Evolutionary conservation across 345 rosid genomes (phyloP).

Genomic region (Eucalyptus curtisii): DNA sequence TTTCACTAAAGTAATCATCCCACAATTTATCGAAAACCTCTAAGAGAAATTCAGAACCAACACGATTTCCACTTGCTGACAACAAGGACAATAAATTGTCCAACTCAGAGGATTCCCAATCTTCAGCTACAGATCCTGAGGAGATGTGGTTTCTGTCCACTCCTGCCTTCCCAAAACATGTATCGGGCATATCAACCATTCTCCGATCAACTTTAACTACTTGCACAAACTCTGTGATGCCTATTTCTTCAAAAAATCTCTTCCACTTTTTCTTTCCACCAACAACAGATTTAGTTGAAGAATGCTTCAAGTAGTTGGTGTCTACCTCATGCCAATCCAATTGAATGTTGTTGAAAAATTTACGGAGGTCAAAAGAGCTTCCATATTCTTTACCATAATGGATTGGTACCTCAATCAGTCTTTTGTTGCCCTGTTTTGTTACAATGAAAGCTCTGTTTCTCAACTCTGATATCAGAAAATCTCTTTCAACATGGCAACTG

Average conservation of each 20-base stretch:
- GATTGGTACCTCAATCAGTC: conserved; percentile 37
- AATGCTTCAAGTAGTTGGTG: conserved; percentile 56
- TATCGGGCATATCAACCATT: conserved; percentile 27
- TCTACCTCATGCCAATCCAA: conserved; percentile 78
- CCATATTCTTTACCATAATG: conserved; percentile 69
- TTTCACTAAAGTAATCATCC: conserved; percentile 61
- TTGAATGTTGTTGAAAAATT: conserved; percentile 33
- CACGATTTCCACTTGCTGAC: conserved; percentile 26
- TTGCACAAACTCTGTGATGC: conserved; percentile 75
- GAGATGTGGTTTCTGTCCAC: conserved; percentile 15
- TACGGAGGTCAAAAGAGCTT: conserved; percentile 34
- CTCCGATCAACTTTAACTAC: conserved; percentile 63
- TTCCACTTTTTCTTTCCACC: conserved; percentile 55
- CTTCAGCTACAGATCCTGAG: conserved; percentile 29
- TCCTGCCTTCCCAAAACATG: conserved; percentile 3
- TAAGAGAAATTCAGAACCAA: conserved; percentile 47
- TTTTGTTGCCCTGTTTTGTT: conserved; percentile 65
- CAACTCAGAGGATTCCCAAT: conserved; percentile 88
- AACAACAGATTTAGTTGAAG: conserved; percentile 30
- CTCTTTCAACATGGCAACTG: conserved; percentile 56
- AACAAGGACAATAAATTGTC: conserved; percentile 34
- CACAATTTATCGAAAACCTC: conserved; percentile 65
- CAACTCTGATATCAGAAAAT: conserved; percentile 46
- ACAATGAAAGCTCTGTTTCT: conserved; percentile 47
- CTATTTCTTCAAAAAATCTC: conserved; percentile 66